Evolutionary conservation across 345 rosid genomes (phyloP), one percentile per base, ranked within the genome.

Genomic region (Eucalyptus cloeziana): DNA sequence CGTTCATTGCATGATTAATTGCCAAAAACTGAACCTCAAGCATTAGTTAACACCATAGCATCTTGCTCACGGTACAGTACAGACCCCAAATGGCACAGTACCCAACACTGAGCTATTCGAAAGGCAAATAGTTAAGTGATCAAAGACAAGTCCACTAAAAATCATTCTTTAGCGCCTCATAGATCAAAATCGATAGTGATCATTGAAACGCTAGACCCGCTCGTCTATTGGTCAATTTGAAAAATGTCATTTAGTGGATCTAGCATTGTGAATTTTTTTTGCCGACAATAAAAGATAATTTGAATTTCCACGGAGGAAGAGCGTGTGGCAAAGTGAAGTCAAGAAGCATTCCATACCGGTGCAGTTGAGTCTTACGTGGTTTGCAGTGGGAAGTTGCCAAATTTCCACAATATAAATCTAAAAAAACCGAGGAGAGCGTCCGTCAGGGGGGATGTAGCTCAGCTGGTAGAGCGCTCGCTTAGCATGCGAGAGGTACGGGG

Each of bases 381-480:
- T 62, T 13, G 4, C 33, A 30, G 15, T 3, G 33, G 1, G 76
- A n/a, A 15, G 5, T n/a, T 2, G 40, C 40, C 10, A n/a, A n/a
- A n/a, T 31, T 15, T 3, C 6, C 0, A 7, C 0, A 1, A 14
- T n/a, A 31, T 31, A 7, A 67, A 16, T 3, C 0, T 8, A 7
- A 16, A 33, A 15, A 15, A 15, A 2, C 4, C 3, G 11, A 5
- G 5, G 91, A 92, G 79, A 90, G 91, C 90, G 89, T 56, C 3
- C 6, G 1, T 24, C 5, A 0, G 40, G 4, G 71, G 71, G 76
- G 76, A 64, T 64, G 76, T 64, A 64, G 96, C 94, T 94, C 94
- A 93, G 96, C 92, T 94, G 96, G 95, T 94, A 94, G 95, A 94
- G 95, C 94, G 95, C 94, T 93, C 93, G 94, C 94, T 94, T 93